Base-by-base conservation (phyloP, 306 rosid genomes). In the Dryas drummondii region DNA sequence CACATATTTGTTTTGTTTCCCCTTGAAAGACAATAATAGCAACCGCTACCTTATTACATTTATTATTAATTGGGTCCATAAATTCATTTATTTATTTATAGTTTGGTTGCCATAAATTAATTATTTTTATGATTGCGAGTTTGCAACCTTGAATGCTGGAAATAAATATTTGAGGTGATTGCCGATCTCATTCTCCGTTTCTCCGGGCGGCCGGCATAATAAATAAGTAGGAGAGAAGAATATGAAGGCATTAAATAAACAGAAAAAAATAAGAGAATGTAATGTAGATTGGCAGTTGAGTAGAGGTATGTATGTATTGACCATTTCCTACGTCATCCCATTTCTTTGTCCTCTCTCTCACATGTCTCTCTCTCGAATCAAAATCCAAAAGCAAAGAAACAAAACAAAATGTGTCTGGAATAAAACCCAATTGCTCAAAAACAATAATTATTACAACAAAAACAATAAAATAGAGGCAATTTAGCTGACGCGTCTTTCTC, bases 311-410 rank as follows among this genome's bases (percentile, higher is more conserved):
- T 54, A 15, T 45, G 48, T 72, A 52, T 71, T 76, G 60, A 77
- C 82, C 64, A 66, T 42, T 47, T 79, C 68, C 79, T 76, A 82
- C 78, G 53, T 12, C 46, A 50, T 51, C n/a, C 42, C n/a, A 7
- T 58, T 9, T 32, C 19, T 54, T 26, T 80, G 75, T 84, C 87
- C 79, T 79, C 80, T 79, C 50, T 47, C 32, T 77, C 91, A 83
- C 86, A 73, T 87, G 89, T 72, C 68, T 2, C 4, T 9, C 42
- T 26, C 47, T 4, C 5, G n/a, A 14, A 60, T 71, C 67, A n/a
- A 42, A 71, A 10, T 55, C 40, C 17, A 59, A 45, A 32, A 26
- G 45, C 54, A 32, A 50, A 0, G 6, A 53, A 9, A 49, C 1
- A 6, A 60, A 50, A 51, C 13, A 44, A 32, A 73, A 17, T 16